phyloP scores from a whole-genome alignment of 352 stramenopile genomes.

The Aphanomyces invadans region DNA sequence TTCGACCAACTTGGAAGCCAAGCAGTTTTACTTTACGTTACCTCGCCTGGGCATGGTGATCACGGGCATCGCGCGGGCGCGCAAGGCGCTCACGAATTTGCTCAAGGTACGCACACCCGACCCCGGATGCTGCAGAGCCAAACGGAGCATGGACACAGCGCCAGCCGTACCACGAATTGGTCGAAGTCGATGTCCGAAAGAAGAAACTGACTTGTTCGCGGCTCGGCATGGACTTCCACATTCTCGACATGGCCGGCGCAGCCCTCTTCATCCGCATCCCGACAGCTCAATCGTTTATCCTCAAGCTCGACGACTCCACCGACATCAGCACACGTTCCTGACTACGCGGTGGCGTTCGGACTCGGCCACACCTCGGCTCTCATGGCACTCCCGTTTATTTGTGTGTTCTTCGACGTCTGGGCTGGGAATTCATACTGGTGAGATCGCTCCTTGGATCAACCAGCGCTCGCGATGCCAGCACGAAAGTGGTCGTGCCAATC shows the following conservation, averaged over 20 bases:
- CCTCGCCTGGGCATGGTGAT: conserved; percentile 13
- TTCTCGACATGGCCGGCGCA: conserved; percentile 15
- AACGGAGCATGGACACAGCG: too few relatives aligned
- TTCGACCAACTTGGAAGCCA: background rate
- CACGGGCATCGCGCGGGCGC: background rate
- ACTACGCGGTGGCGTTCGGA: too few relatives aligned
- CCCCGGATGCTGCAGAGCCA: background rate
- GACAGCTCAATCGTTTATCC: background rate
- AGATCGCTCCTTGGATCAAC: too few relatives aligned
- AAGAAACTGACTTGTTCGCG: conserved; percentile 10
- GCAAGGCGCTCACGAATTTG: background rate
- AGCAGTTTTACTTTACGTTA: conserved; percentile 6
- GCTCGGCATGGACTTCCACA: conserved; percentile 15
- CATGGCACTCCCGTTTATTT: too few relatives aligned
- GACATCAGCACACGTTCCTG: background rate
- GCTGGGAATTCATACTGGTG: too few relatives aligned
- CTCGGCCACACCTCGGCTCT: too few relatives aligned
- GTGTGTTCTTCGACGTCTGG: too few relatives aligned
- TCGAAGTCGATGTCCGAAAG: conserved; percentile 10
- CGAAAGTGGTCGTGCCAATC: too few relatives aligned
- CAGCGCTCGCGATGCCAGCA: too few relatives aligned
- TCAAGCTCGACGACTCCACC: background rate
- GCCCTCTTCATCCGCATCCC: background rate
- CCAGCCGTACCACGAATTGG: conserved; percentile 10
- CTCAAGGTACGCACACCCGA: conserved; percentile 5